Base-by-base conservation (phyloP, 495 filamentous ascomycete species). In the Xylaria curta region DNA sequence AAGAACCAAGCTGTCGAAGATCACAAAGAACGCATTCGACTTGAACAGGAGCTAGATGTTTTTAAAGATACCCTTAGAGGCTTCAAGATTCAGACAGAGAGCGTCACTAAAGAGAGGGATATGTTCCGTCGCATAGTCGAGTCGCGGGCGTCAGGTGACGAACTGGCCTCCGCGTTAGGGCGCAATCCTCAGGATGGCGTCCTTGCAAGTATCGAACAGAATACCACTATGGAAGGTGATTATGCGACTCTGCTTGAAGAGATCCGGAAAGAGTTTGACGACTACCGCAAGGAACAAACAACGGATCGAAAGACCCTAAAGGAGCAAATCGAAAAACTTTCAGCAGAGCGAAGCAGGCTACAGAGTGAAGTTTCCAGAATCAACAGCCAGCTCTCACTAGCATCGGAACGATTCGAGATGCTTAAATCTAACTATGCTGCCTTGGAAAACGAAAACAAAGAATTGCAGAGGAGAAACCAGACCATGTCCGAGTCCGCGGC, bases 51-150 rank as follows among this genome's bases (percentile, higher is more conserved):
- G 85, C 91, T 87, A 56, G 81, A 85, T 64, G 81, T 82, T 24
- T 83, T 89, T 66, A 85, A 85, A 69, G 89, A 89, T 44, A 95
- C 98, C 76, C 86, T 97, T 44, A 87, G 91, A 71, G 90, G 91
- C 42, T 88, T 96, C 60, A 86, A 91, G 4, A 89, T 92, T 8
- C 91, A 93, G 72, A 92, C 93, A 40, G 91, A 97, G 84, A 97
- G 94, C 80, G 97, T 97, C 74, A 92, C 95, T 61, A 93, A 93
- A 77, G 96, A 99, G 82, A 89, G 96, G 44, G 95, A 99, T 76
- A 98, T 97, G 87, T 98, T 97, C 90, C 89, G 94, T 38, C 93
- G 94, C 51, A 96, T 98, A 89, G 88, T 97, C 17, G 90, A 93
- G 70, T 91, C 94, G 74, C 83, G 90, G 40, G 86, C 85, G 12